phyloP scores from a whole-genome alignment of 2,329 filamentous ascomycete genomes.

The Curvularia eragrostidis region DNA sequence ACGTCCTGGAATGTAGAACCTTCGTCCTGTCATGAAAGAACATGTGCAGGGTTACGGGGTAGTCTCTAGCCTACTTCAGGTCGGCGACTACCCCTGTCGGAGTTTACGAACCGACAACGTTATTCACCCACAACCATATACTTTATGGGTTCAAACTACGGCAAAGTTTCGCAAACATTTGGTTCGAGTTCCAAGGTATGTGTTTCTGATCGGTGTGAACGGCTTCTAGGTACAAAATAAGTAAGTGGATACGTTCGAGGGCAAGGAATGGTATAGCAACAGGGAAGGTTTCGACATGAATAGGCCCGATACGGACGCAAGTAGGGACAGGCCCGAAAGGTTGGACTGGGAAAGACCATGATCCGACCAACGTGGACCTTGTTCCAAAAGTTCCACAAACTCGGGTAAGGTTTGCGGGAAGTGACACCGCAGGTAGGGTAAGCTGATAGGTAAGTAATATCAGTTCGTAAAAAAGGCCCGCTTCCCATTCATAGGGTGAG shows the following conservation, averaged over 20 bases:
- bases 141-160: slow-evolving; percentile 9
- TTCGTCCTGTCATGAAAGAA: neutral
- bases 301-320: slow-evolving; percentile 11
- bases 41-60: slow-evolving; percentile 2
- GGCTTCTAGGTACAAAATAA: slow-evolving; percentile 11
- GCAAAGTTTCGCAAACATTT: slow-evolving; percentile 10
- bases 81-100: slow-evolving; percentile 1
- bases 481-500: slow-evolving; percentile 1
- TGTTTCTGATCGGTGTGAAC: slow-evolving; percentile 8
- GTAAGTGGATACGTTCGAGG: slow-evolving; percentile 12
- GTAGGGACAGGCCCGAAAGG: neutral
- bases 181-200: slow-evolving; percentile 1
- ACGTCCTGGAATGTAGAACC: neutral
- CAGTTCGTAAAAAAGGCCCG: neutral
- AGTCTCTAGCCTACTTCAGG: neutral
- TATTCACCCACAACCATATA: slow-evolving; percentile 3
- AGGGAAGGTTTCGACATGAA: slow-evolving; percentile 13
- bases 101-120: neutral
- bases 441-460: neutral
- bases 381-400: slow-evolving; percentile 8
- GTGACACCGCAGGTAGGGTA: slow-evolving; percentile 9
- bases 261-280: neutral
- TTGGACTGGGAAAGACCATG: slow-evolving; percentile 10
- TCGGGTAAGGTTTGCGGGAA: slow-evolving; percentile 12
- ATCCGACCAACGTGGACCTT: neutral